Evolutionary conservation across 2,329 filamentous ascomycete genomes (phyloP).

Genomic region (Fonsecaea pedrosoi): DNA sequence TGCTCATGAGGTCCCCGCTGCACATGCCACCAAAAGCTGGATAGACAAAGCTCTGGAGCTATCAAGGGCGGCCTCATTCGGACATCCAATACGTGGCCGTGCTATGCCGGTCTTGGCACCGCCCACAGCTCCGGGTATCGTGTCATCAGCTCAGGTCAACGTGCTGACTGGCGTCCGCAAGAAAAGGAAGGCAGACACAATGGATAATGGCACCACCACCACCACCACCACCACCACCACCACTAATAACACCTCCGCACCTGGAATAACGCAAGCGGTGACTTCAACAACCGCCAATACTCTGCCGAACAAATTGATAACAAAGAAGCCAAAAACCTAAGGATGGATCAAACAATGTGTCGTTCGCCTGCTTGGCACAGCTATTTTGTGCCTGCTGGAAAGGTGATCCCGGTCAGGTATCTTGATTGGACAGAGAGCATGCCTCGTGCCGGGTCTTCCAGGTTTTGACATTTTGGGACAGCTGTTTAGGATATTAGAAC

Average conservation of each 20-base stretch:
- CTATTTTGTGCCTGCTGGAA: neutral
- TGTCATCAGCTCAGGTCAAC: slow-evolving; percentile 26
- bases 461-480: neutral
- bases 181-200: slow-evolving; percentile 37
- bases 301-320: slow-evolving; percentile 32
- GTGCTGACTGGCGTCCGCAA: slow-evolving; percentile 37
- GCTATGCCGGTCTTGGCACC: slow-evolving; percentile 20
- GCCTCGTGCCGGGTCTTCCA: neutral
- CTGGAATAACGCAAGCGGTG: neutral
- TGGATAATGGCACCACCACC: neutral
- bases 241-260: no score
- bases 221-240: no score
- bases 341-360: neutral
- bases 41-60: slow-evolving; percentile 34
- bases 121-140: slow-evolving; percentile 9
- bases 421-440: slow-evolving; percentile 21
- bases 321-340: slow-evolving; percentile 38
- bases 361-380: neutral
- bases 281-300: slow-evolving; percentile 13
- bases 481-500: slow-evolving; percentile 14
- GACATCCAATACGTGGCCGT: slow-evolving; percentile 22
- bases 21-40: slow-evolving; percentile 36
- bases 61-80: slow-evolving; percentile 30
- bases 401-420: neutral
- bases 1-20: slow-evolving; percentile 32